Percentiles rank a stretch among this genome's conserved stretches.
Evolutionary conservation across 345 rosid genomes (phyloP).

Genomic region (Aquilaria sinensis): DNA sequence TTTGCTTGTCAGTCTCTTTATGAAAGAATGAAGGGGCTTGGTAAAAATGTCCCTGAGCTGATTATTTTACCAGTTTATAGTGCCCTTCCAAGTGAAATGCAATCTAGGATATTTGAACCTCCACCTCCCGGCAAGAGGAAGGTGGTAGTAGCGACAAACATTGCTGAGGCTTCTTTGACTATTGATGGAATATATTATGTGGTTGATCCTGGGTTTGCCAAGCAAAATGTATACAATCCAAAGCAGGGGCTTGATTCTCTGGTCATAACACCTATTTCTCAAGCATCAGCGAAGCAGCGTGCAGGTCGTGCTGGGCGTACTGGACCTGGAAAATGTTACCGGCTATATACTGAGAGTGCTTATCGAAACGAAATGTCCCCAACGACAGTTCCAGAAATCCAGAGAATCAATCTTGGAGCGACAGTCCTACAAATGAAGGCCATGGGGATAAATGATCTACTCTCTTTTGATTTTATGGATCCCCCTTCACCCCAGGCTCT

Average conservation of each 20-base stretch:
- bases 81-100: constrained; percentile 80
- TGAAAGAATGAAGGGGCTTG: constrained; percentile 62
- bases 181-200: constrained; percentile 67
- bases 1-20: constrained; percentile 58
- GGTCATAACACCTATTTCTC: constrained; percentile 67
- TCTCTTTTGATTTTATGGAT: constrained; percentile 79
- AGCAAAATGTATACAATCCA: constrained; percentile 66
- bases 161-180: constrained; percentile 70
- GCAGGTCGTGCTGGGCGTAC: constrained; percentile 80
- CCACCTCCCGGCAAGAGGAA: constrained; percentile 68
- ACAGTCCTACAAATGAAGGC: constrained; percentile 76
- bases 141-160: constrained; percentile 72
- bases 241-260: constrained; percentile 66
- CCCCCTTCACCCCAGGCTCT: constrained; percentile 74
- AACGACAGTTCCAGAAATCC: constrained; percentile 80
- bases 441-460: constrained; percentile 82
- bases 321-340: constrained; percentile 73
- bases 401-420: constrained; percentile 76
- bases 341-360: constrained; percentile 65
- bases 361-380: constrained; percentile 77
- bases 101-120: constrained; percentile 68
- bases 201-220: constrained; percentile 70
- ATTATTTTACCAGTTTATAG: constrained; percentile 69
- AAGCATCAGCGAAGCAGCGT: constrained; percentile 74
- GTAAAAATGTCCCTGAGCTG: constrained; percentile 62